Conservation (phyloP, 2,329 filamentous ascomycete species). For the Gaeumannomyces sp. region DNA sequence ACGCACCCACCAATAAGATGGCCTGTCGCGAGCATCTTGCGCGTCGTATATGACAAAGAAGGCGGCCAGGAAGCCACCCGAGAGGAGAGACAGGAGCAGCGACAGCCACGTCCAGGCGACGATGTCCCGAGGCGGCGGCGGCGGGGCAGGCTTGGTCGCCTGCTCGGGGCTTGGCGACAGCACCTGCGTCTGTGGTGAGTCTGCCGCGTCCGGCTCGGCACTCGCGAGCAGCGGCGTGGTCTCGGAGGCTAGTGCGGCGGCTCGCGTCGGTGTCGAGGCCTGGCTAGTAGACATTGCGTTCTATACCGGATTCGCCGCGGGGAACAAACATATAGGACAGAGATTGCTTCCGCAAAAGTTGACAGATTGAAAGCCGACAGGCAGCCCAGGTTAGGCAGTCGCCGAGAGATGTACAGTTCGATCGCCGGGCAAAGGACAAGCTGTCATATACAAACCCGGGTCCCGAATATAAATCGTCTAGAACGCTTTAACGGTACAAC, state of each 20-base stretch:
- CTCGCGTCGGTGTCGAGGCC: too few relatives aligned
- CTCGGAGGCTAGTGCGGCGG: not conserved
- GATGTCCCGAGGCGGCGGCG: not conserved
- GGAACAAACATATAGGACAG: too few relatives aligned
- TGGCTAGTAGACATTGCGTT: not conserved
- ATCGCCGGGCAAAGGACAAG: not conserved
- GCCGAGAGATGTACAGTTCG: not conserved
- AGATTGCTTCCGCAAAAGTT: not conserved
- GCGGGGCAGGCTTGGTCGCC: not conserved
- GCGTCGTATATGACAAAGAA: not conserved
- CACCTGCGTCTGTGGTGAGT: not conserved
- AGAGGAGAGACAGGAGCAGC: not conserved
- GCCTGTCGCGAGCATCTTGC: not conserved
- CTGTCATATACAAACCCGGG: not conserved
- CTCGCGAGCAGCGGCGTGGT: too few relatives aligned
- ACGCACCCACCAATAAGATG: not conserved
- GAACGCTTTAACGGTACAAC: not conserved
- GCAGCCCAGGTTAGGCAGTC: not conserved
- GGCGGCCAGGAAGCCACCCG: not conserved
- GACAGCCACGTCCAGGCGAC: not conserved
- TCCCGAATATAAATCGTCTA: not conserved
- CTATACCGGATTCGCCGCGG: too few relatives aligned
- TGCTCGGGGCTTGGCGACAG: not conserved
- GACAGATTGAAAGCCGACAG: not conserved
- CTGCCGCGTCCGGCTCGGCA: too few relatives aligned